These are phyloP conservation scores for Pseudogymnoascus sp. DNA, from an alignment of 2,329 filamentous ascomycete species.

Conservation along the genomic window DNA sequence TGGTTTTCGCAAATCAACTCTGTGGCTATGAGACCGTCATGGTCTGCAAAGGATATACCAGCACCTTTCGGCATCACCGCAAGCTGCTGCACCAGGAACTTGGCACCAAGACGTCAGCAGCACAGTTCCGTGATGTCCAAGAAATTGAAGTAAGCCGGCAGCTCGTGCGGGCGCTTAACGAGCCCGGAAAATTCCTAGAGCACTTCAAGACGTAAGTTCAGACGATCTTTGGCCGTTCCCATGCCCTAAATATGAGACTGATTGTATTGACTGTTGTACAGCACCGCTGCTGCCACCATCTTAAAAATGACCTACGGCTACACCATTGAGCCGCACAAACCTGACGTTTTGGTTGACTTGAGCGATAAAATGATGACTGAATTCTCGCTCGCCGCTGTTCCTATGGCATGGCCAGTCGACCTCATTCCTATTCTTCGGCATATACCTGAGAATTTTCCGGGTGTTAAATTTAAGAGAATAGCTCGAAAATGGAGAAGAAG, in stretches of 20 bases:
- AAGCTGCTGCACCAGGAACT: constrained; percentile 26
- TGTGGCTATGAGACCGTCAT: constrained; percentile 26
- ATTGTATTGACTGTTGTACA: neutral
- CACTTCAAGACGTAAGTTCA: constrained; percentile 19
- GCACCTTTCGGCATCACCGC: constrained; percentile 22
- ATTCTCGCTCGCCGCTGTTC: constrained; percentile 15
- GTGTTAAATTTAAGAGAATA: constrained; percentile 14
- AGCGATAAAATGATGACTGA: constrained; percentile 17
- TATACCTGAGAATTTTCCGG: constrained; percentile 16
- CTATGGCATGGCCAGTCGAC: constrained; percentile 14
- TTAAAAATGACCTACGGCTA: constrained; percentile 17
- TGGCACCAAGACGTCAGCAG: constrained; percentile 24
- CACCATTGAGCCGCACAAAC: constrained; percentile 13
- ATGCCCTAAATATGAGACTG: neutral
- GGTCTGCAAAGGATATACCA: constrained; percentile 22
- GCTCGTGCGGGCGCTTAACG: constrained; percentile 16
- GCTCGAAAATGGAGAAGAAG: constrained; percentile 14
- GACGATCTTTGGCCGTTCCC: neutral
- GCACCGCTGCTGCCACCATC: constrained; percentile 13
- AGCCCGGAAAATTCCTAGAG: constrained; percentile 18
- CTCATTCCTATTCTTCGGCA: constrained; percentile 13
- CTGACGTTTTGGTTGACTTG: constrained; percentile 12
- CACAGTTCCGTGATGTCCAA: constrained; percentile 20
- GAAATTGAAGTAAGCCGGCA: constrained; percentile 18
- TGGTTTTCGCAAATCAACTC: constrained; percentile 25